phyloP scores from a whole-genome alignment of 2,329 filamentous ascomycete genomes.

The Apiospora hydei region DNA sequence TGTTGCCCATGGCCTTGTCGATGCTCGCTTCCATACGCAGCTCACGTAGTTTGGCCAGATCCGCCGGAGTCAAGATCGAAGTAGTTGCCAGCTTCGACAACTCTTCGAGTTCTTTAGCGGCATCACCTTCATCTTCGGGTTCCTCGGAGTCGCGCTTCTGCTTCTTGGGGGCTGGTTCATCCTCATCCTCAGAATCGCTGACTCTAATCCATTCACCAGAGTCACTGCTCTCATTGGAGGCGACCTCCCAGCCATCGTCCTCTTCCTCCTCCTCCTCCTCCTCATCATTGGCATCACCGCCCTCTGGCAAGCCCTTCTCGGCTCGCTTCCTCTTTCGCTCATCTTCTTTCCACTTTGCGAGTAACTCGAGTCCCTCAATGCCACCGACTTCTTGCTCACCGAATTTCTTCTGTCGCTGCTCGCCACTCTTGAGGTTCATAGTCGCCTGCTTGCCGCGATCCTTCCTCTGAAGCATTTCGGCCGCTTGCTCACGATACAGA shows the following conservation, averaged over 20 bases:
- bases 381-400: conserved; percentile 82
- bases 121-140: conserved; percentile 39
- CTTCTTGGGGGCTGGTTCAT: conserved; percentile 72
- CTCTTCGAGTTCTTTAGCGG: conserved; percentile 49
- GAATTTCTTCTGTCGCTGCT: conserved; percentile 78
- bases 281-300: conserved; percentile 64
- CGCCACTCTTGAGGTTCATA: conserved; percentile 79
- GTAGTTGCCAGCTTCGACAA: conserved; percentile 86
- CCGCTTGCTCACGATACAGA: conserved; percentile 89
- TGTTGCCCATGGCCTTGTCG: conserved; percentile 64
- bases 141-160: conserved; percentile 54
- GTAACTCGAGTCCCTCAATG: conserved; percentile 90
- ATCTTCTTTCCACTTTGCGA: conserved; percentile 94
- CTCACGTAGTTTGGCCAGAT: conserved; percentile 93
- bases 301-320: conserved; percentile 72
- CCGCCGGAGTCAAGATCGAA: conserved; percentile 91
- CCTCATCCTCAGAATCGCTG: conserved; percentile 82
- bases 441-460: conserved; percentile 92
- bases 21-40: conserved; percentile 78
- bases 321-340: conserved; percentile 77
- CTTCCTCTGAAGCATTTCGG: conserved; percentile 86
- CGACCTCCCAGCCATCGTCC: conserved; percentile 68
- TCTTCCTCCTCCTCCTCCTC: conserved; percentile 63
- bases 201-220: conserved; percentile 96
- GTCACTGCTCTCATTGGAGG: conserved; percentile 67